Evolutionary conservation across 306 rosid species (phyloP).

Genomic region (Betula pendula): DNA sequence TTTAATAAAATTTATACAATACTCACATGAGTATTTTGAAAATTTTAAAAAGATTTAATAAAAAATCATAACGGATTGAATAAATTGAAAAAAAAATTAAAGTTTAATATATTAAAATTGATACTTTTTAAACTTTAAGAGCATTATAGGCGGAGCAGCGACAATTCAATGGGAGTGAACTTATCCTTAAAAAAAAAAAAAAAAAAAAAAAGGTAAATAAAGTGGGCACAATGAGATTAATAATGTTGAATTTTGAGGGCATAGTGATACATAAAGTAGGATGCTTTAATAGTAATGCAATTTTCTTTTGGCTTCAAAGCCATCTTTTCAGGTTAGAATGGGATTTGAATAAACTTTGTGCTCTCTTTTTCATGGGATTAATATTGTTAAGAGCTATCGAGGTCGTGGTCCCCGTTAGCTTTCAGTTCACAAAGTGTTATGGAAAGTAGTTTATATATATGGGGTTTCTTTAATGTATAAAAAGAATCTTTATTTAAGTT

Average conservation of each 20-base stretch:
- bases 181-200: constrained; percentile 9
- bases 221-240: constrained; percentile 11
- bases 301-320: constrained; percentile 47
- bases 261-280: constrained; percentile 32
- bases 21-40: no score
- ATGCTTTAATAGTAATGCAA: constrained; percentile 41
- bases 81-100: no score
- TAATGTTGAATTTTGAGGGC: constrained; percentile 17
- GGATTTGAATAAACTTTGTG: constrained; percentile 42
- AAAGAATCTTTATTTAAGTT: constrained; percentile 47
- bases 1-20: no score
- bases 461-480: constrained; percentile 44
- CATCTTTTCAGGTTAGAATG: constrained; percentile 49
- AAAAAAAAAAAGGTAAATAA: background rate
- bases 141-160: no score
- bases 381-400: constrained; percentile 22
- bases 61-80: no score
- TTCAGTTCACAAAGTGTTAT: constrained; percentile 33
- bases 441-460: constrained; percentile 13
- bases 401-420: constrained; percentile 29
- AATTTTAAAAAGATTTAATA: no score
- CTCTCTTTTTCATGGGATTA: constrained; percentile 27
- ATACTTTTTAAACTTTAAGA: no score
- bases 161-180: no score
- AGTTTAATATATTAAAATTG: no score